phyloP scores from a whole-genome alignment of 345 rosid genomes.

The Moricandia arvensis region DNA sequence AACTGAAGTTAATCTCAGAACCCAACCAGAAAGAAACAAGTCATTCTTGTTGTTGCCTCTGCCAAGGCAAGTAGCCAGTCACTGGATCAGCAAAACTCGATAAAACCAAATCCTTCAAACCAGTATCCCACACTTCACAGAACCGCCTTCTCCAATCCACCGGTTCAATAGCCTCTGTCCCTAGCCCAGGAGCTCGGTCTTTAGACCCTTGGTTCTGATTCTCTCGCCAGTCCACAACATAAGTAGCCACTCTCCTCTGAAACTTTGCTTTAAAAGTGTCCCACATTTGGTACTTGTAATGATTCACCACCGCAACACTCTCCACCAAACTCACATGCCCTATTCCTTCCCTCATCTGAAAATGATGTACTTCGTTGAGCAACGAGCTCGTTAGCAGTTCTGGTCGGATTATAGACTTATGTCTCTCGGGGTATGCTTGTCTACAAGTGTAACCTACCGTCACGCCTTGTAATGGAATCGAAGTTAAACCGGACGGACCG shows the following conservation, averaged over 20 bases:
- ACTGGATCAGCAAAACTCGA: slow-evolving; percentile 71
- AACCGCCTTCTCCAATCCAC: slow-evolving; percentile 68
- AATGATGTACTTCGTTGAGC: slow-evolving; percentile 91
- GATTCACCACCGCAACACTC: slow-evolving; percentile 67
- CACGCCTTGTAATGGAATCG: slow-evolving; percentile 69
- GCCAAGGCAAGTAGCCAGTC: slow-evolving; percentile 76
- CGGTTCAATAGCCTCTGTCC: slow-evolving; percentile 88
- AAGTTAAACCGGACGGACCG: slow-evolving; percentile 84
- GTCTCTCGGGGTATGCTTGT: slow-evolving; percentile 79
- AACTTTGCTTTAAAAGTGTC: slow-evolving; percentile 84
- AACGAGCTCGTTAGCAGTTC: slow-evolving; percentile 60
- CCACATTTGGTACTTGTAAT: slow-evolving; percentile 98
- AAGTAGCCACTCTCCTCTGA: slow-evolving; percentile 85
- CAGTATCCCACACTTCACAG: slow-evolving; percentile 97
- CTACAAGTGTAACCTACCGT: slow-evolving; percentile 88
- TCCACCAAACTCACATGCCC: slow-evolving; percentile 64
- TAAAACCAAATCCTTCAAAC: slow-evolving; percentile 72
- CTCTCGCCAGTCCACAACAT: slow-evolving; percentile 93
- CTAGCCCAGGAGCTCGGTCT: slow-evolving; percentile 93
- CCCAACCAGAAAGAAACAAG: background rate
- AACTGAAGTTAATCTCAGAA: background rate
- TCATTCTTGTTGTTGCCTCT: slow-evolving; percentile 43
- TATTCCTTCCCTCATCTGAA: slow-evolving; percentile 55
- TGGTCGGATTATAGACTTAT: slow-evolving; percentile 73
- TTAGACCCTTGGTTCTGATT: slow-evolving; percentile 85